Base-by-base conservation (phyloP, 1,139 yeast genomes). In the Lodderomyces pseudojiufengensis region DNA sequence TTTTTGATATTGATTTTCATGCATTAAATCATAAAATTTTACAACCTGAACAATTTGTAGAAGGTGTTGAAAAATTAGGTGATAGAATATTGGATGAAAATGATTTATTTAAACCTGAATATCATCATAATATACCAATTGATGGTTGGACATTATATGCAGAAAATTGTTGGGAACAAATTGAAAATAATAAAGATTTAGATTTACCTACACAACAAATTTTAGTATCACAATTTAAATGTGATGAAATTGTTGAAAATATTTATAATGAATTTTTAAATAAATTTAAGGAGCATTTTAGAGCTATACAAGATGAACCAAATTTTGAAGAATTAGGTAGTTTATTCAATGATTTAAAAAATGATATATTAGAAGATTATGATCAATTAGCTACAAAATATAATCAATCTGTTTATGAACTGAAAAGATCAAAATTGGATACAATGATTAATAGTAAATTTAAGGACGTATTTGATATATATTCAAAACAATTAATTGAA, bases 111-210 rank as follows among this genome's bases (percentile, higher is more conserved):
- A 76, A 77, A 45, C 73, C 76, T 2, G 71, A 77, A 37, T 90
- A 88, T 55, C 96, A 87, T 52, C 90, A 94, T 47, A 71, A 76
- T 36, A 79, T 92, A 34, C 98, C 98, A 5, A 72, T 92, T 35
- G 98, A 92, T 59, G 98, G 97, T 10, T 92, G 98, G 97, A 77
- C 94, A 4, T 64, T 88, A 61, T 92, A 92, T 52, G 90, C 97
- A 1, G 83, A 80, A 38, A 85, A 81, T 52, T 82, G 95, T 46
- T 92, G 98, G 98, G 82, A 84, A 35, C 96, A 88, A 57, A 92
- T 92, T 51, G 95, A 88, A 58, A 73, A 75, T 42, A 92, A 92
- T 61, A 90, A 87, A 59, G 98, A 92, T 55, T 74, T 92, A 48
- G 98, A 92, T 60, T 71, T 92, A 48, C 98, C 98, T 18, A 90